A percentile compares a stretch with the other conserved stretches of the same genome.
Evolutionary conservation across 768 basidiomycete genomes (phyloP).

Genomic region (Termitomyces eurrhizus): DNA sequence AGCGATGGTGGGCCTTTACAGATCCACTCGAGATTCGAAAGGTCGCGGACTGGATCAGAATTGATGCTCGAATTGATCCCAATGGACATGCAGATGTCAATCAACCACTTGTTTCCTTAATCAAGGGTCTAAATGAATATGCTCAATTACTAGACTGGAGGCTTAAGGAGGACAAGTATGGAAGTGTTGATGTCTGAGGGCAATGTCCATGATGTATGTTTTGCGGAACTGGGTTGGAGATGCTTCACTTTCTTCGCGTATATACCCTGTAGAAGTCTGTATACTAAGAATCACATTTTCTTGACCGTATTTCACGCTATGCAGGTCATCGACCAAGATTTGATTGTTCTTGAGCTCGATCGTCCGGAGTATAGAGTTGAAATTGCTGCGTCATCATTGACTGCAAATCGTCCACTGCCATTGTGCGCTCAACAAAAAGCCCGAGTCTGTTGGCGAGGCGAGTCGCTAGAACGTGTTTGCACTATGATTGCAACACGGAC

Average conservation of each 20-base stretch:
- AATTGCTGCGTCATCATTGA: constrained; percentile 35
- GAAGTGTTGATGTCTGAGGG: constrained; percentile 5
- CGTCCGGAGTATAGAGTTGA: constrained; percentile 6
- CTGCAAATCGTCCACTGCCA: constrained; percentile 46
- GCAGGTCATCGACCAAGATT: neutral
- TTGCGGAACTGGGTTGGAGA: neutral
- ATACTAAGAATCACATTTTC: neutral
- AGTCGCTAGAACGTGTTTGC: constrained; percentile 75
- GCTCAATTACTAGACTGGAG: constrained; percentile 61
- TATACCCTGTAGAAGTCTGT: constrained; percentile 3
- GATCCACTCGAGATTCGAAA: constrained; percentile 60
- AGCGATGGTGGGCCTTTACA: constrained; percentile 78
- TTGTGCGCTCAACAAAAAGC: constrained; percentile 45
- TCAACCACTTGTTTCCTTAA: constrained; percentile 27
- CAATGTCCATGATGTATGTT: neutral
- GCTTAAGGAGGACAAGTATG: constrained; percentile 32
- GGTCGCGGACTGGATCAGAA: constrained; percentile 61
- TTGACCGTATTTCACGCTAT: neutral
- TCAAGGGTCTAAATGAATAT: constrained; percentile 54
- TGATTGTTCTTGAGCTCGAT: neutral
- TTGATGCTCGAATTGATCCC: constrained; percentile 37
- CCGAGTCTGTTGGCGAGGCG: constrained; percentile 53
- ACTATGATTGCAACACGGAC: constrained; percentile 37
- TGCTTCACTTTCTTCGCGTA: neutral
- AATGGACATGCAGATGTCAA: constrained; percentile 25